phyloP scores from a whole-genome alignment of 176 grass and related monocot genomes.

The Carex kokanica region DNA sequence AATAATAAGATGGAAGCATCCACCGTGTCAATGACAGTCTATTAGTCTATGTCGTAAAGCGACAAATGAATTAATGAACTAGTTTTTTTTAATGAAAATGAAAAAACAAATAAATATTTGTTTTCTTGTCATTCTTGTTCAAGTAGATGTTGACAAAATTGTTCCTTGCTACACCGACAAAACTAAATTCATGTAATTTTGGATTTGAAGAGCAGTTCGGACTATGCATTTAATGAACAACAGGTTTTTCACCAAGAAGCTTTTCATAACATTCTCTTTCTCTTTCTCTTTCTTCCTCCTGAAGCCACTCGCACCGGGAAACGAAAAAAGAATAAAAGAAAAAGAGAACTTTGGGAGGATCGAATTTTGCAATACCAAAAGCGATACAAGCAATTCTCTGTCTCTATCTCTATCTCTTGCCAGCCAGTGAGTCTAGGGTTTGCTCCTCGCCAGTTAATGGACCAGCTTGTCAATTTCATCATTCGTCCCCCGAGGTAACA shows the following conservation, averaged over 20 bases:
- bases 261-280: neutral
- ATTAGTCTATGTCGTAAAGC: neutral
- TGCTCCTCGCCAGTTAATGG: conserved; percentile 49
- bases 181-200: neutral
- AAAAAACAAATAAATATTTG: no score
- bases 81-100: neutral
- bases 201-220: neutral
- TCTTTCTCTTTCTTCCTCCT: conserved; percentile 26
- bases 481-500: conserved; percentile 92
- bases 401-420: neutral
- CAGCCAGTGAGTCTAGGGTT: conserved; percentile 18
- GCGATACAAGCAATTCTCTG: conserved; percentile 14
- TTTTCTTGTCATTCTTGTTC: neutral
- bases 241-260: neutral
- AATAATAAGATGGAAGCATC: neutral
- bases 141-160: no score
- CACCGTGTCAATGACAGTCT: neutral
- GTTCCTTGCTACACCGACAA: no score
- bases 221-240: conserved; percentile 15
- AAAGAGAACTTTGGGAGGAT: conserved; percentile 15
- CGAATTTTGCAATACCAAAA: conserved; percentile 21
- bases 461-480: conserved; percentile 99
- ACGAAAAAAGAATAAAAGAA: neutral
- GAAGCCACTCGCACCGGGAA: conserved; percentile 30
- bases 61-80: neutral